phyloP scores from a whole-genome alignment of 202 grass and related monocot species.

The Setaria viridis region DNA sequence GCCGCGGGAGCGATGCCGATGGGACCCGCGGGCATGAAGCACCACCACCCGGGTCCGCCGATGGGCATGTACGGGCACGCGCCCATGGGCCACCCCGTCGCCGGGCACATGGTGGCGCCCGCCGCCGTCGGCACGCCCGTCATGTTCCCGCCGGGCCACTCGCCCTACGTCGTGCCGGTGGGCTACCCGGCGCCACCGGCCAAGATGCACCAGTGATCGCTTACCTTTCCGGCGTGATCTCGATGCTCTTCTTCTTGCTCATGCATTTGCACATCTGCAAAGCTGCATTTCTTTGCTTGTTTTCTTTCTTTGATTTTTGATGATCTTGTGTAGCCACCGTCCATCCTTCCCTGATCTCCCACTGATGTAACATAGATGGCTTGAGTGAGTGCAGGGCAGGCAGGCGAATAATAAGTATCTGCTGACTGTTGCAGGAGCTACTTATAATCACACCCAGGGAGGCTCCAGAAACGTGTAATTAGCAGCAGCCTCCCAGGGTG shows the following conservation, averaged over 20 bases:
- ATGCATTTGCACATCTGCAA: conserved; percentile 9
- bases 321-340: conserved; percentile 21
- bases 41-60: conserved; percentile 47
- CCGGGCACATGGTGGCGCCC: conserved; percentile 68
- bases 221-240: background rate
- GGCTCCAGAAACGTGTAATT: conserved; percentile 47
- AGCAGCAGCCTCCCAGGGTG: conserved; percentile 22
- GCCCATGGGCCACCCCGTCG: conserved; percentile 83
- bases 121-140: conserved; percentile 82
- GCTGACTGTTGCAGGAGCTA: conserved; percentile 51
- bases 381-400: conserved; percentile 32
- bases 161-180: conserved; percentile 83
- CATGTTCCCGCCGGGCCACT: conserved; percentile 87
- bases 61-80: conserved; percentile 68
- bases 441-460: conserved; percentile 26
- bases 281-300: conserved; percentile 16
- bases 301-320: conserved; percentile 47
- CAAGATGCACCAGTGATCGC: conserved; percentile 73
- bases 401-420: conserved; percentile 37
- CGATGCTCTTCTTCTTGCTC: background rate
- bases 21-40: conserved; percentile 41
- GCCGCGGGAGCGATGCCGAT: background rate
- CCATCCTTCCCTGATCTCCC: conserved; percentile 32
- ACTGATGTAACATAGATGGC: conserved; percentile 41
- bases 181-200: conserved; percentile 75